Base-by-base conservation (phyloP, 441 rosid species). In the Syzygium malaccense region DNA sequence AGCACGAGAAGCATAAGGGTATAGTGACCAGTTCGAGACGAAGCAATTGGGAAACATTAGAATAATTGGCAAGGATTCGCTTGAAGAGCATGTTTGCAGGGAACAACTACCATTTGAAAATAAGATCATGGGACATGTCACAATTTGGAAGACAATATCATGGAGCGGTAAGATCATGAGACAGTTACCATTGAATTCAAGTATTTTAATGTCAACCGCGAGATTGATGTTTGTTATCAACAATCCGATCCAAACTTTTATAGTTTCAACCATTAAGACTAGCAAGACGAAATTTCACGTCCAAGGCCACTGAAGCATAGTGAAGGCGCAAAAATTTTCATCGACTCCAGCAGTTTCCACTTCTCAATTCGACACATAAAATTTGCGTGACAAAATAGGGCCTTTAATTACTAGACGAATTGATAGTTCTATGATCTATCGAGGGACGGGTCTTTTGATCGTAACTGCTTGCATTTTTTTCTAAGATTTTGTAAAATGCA, bases 231-330 rank as follows among this genome's bases (percentile, higher is more conserved):
- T 41, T 41, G 45, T 41, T 41, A 19, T 32, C 45, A 18, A 20
- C 11, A 41, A 8, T 66, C 1, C 7, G 12, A 4, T 32, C 6
- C 7, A 0, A 62, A 62, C 71, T 14, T n/a, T n/a, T n/a, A 0
- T 7, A n/a, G 11, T 3, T 19, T 64, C 20, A 30, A 1, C 71
- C 37, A 32, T 30, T 3, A 19, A 15, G 37, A 7, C 19, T 64
- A 64, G 45, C 41, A 64, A 14, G 33, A 15, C 11, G 30, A 62
- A 64, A 30, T 30, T 30, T 7, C 30, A 23, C 3, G 23, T 17
- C 41, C 41, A 64, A 30, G 20, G 41, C 41, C 41, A 64, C 41
- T 17, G 23, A 64, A 30, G 75, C 75, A 64, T 68, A 0, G 79
- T 2, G 14, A 68, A 32, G 79, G 45, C 25, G 48, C 48, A 9